A percentile compares a stretch with the other conserved stretches of the same genome.
phyloP scores from a whole-genome alignment of 2,329 filamentous ascomycete species.

The Claviceps fusiformis region DNA sequence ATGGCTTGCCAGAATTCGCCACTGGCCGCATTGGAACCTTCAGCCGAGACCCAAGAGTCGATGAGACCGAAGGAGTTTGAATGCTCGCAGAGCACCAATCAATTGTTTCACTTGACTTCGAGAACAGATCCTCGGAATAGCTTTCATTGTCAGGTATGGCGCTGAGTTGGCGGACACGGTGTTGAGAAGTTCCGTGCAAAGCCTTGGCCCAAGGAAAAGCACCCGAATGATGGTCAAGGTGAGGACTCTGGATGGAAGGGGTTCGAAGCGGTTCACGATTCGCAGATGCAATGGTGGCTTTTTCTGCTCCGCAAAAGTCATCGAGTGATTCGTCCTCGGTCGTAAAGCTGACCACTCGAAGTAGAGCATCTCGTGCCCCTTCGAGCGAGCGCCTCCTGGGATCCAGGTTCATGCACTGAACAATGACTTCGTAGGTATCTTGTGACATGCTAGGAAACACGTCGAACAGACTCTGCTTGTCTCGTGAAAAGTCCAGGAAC shows the following conservation, averaged over 20 bases:
- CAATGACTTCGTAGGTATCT: constrained; percentile 90
- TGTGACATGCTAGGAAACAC: constrained; percentile 98
- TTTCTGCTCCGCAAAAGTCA: constrained; percentile 81
- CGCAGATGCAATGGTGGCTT: constrained; percentile 64
- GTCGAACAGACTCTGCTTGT: constrained; percentile 93
- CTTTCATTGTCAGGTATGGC: constrained; percentile 69
- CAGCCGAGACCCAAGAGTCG: constrained; percentile 70
- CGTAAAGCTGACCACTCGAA: constrained; percentile 78
- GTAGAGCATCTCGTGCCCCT: constrained; percentile 63
- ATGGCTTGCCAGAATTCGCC: constrained; percentile 33
- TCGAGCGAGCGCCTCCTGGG: constrained; percentile 75
- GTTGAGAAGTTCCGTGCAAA: constrained; percentile 58
- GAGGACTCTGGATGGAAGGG: constrained; percentile 82
- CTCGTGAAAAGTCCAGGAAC: constrained; percentile 83
- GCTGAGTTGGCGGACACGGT: constrained; percentile 68
- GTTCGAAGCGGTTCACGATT: constrained; percentile 93
- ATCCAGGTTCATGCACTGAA: constrained; percentile 81
- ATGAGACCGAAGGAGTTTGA: constrained; percentile 70
- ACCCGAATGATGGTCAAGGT: constrained; percentile 50
- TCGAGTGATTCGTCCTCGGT: constrained; percentile 83
- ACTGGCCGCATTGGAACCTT: constrained; percentile 70
- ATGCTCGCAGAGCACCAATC: constrained; percentile 70
- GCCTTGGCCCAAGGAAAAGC: constrained; percentile 94
- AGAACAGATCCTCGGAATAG: constrained; percentile 76
- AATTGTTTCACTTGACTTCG: constrained; percentile 55